Evolutionary conservation across 192 early-diverging fungal genomes (phyloP), one percentile per base, ranked within the genome.

Genomic region (Podila verticillata): DNA sequence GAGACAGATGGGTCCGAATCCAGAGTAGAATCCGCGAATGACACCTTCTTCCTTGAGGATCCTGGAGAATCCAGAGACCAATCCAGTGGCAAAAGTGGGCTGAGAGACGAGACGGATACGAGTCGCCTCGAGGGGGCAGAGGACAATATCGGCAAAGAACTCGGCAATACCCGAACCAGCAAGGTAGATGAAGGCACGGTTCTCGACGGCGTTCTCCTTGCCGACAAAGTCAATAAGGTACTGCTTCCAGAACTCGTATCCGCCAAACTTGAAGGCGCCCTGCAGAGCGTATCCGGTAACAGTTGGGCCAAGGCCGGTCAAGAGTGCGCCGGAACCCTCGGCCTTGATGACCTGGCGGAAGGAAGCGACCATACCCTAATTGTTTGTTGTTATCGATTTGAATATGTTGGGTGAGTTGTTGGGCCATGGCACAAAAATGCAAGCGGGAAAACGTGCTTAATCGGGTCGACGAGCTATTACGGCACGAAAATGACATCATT

Each of bases 101-200:
- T 93, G 84, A 26, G 92, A 93, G 24, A 90, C 92, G 44, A 92
- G 75, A 74, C 92, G 86, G 67, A 93, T 93, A 66, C 92, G 87
- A 47, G 91, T 92, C 59, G 91, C 91, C 71, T 93, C 92, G 15
- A 93, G 79, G 24, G 92, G 92, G 66, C 90, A 93, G 36, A 93
- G 84, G 63, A 84, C 88, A 65, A 94, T 86, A 82, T 94, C 93
- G 54, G 93, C 93, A 73, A 93, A 74, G 83, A 94, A 94, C 82
- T 94, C 92, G 48, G 91, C 92, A 51, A 86, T 82, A 56, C 91
- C 91, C 61, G 91, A 83, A 26, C 88, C 74, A 48, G 79, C 86
- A 44, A 93, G 83, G 82, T 92, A 94, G 70, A 93, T 88, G 54
- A 86, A 83, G 58, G 85, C 85, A 54, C 90, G 85, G 84, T 92